phyloP scores from a whole-genome alignment of 208 protist species.

The Leishmania tarentolae region DNA sequence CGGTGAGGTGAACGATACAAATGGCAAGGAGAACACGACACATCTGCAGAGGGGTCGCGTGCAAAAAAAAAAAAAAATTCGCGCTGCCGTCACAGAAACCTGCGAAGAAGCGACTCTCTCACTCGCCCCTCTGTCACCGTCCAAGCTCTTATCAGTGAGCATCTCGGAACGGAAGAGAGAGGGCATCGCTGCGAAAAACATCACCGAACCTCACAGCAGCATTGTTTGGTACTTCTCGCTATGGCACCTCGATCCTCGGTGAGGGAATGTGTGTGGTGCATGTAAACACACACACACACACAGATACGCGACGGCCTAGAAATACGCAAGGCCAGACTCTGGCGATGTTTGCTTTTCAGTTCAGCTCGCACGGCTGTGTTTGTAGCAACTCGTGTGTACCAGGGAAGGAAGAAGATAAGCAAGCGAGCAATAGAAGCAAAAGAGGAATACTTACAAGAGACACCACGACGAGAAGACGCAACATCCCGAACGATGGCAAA shows the following conservation, averaged over 20 bases:
- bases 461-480: background rate
- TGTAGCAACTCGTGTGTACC: background rate
- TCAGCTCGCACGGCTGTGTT: background rate
- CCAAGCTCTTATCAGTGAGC: background rate
- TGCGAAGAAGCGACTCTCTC: background rate
- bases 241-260: background rate
- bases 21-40: too few species aligned
- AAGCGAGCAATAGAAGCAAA: constrained; percentile 3
- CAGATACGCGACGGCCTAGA: background rate
- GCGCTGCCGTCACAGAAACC: background rate
- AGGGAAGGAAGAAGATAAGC: background rate
- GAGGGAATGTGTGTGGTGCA: background rate
- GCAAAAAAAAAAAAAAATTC: too few species aligned
- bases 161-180: background rate
- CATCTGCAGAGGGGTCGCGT: background rate
- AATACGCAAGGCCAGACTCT: background rate
- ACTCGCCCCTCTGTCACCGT: background rate
- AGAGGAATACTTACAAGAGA: constrained; percentile 1
- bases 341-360: background rate
- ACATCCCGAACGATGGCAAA: background rate
- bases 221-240: background rate
- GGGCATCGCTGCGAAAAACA: background rate
- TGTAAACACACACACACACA: background rate
- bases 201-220: background rate
- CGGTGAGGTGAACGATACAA: background rate